Conservation (phyloP, 2,329 filamentous ascomycete genomes). For the Neophaeococcomyces mojaviensis region DNA sequence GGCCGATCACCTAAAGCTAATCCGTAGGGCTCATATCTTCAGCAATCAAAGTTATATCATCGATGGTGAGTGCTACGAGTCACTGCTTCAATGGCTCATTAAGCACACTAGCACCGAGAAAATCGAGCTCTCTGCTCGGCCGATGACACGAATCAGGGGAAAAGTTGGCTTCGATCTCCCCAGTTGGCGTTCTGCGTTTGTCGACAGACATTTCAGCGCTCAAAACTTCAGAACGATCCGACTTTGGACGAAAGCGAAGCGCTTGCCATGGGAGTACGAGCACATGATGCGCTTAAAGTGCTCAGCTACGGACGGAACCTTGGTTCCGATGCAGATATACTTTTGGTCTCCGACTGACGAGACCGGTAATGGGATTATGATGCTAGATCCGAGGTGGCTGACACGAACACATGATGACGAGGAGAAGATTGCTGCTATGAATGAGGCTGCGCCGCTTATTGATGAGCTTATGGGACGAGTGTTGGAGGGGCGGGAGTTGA, state of each 20-base stretch:
- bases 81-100: slow-evolving; percentile 15
- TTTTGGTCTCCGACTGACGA: slow-evolving; percentile 1
- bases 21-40: slow-evolving; percentile 10
- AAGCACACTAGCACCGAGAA: slow-evolving; percentile 10
- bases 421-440: slow-evolving; percentile 1
- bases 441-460: not conserved
- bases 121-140: slow-evolving; percentile 10
- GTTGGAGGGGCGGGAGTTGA: not conserved
- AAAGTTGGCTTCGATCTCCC: not conserved
- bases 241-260: not conserved
- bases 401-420: slow-evolving; percentile 1
- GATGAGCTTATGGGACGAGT: not conserved
- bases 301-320: not conserved
- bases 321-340: slow-evolving; percentile 3
- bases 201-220: not conserved
- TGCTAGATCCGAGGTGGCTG: slow-evolving; percentile 3
- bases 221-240: not conserved
- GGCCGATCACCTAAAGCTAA: slow-evolving; percentile 12
- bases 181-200: not conserved
- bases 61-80: slow-evolving; percentile 15
- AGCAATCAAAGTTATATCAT: slow-evolving; percentile 14
- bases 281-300: slow-evolving; percentile 1
- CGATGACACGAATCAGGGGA: slow-evolving; percentile 15
- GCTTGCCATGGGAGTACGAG: slow-evolving; percentile 1
- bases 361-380: not conserved